Evolutionary conservation across 139 green algal species (phyloP), one percentile per base, ranked within the genome.

Genomic region (Prasinococcaceae sp.): DNA sequence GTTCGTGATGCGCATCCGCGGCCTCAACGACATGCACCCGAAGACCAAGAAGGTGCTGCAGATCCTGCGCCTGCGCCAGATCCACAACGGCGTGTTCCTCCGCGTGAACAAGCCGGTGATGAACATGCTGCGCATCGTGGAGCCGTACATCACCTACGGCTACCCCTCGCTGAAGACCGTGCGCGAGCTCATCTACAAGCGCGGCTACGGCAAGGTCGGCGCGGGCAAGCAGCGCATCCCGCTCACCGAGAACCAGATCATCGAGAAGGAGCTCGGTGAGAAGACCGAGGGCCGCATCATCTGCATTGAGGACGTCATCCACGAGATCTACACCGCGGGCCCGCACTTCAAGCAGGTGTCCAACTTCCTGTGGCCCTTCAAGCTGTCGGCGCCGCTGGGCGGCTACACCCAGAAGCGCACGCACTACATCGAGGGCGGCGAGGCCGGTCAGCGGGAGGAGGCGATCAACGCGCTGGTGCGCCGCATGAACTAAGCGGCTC

Each of bases 341-440:
- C 84, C 88, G 27, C 60, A 78, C 68, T 99, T 99, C 85, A 96
- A 94, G 78, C 66, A 92, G 75, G 84, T 73, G 40, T 84, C 73
- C 74, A 97, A 94, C 80, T 99, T 98, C 81, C 76, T 99, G 56
- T 97, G 88, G 84, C 89, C 89, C 44, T 93, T 98, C 79, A 94
- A 94, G 84, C 82, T 98, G 35, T 84, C 69, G 14, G 63, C 71
- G 19, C 65, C 82, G 22, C 69, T 67, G 41, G 86, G 89, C 47
- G 92, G 90, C 45, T 66, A 94, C 50, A 72, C 65, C 70, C 84
- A 86, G 71, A 99, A 99, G 84, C 76, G 88, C 35, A 61, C 80
- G 63, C 92, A 99, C 75, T 99, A 86, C 70, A 86, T 97, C 35
- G 90, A 99, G 84, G 90, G 87, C 29, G 90, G 92, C 50, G 85